Base-by-base conservation (phyloP, 805 yeast species). In the Jamesozyma jinghongensis region DNA sequence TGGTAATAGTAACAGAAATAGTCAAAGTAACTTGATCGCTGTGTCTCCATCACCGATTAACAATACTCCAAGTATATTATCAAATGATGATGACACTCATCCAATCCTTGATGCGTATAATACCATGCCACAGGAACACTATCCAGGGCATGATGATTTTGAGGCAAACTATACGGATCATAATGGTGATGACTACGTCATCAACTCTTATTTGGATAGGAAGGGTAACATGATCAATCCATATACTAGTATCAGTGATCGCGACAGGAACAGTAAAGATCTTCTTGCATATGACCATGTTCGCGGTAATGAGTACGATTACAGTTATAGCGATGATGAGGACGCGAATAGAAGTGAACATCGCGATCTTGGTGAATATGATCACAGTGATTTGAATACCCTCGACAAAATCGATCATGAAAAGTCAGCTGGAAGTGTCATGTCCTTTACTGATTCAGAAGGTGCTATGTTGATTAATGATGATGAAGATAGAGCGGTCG, bases 181-280 rank as follows among this genome's bases (percentile, higher is more conserved):
- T 32, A 50, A 47, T 32, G 66, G 66, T 29, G 64, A 61, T 39
- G 64, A 62, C 33, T 62, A 62, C 37, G 59, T 55, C 40, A 56
- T 62, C 31, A 57, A 57, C 37, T 56, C 66, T 7, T 61, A 55
- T 41, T 33, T 61, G 22, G 60, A 54, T 34, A 57, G 51, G 35
- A 48, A 60, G 34, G 65, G 63, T 31, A 60, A 59, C 25, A 59
- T 62, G 62, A 57, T 57, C 3, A 61, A 62, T 44, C 66, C 66
- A 8, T 62, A 60, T 40, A 45, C 30, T 16, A 6, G 22, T 19
- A 41, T n/a, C 19, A 33, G 19, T 18, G 10, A 12, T 10, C 22
- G 31, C 14, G 28, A 5, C 12, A 20, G 3, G 10, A 8, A 3
- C n/a, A 25, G 25, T 30, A n/a, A n/a, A n/a, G 31, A 12, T 10